Conservation (phyloP, 1,139 yeast genomes). For the Yamadazyma spencermartinsiae region DNA sequence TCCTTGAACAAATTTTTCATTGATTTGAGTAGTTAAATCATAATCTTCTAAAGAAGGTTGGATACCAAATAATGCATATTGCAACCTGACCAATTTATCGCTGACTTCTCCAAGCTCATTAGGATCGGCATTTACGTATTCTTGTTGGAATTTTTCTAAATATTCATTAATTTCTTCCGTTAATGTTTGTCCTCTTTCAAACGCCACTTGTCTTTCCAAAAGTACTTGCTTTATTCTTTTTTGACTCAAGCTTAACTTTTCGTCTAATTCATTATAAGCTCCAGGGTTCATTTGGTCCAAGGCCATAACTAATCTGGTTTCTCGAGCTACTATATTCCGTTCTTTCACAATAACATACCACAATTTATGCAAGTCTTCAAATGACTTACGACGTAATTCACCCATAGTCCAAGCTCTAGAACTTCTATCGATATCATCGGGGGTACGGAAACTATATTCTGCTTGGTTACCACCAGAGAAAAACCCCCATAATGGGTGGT, state of each 20-base stretch:
- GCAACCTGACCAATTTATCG: slow-evolving; percentile 74
- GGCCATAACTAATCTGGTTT: slow-evolving; percentile 49
- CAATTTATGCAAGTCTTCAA: slow-evolving; percentile 85
- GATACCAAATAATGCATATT: slow-evolving; percentile 79
- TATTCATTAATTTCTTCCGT: slow-evolving; percentile 47
- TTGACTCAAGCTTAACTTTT: slow-evolving; percentile 39
- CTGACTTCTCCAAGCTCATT: slow-evolving; percentile 61
- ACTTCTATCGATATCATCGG: slow-evolving; percentile 52
- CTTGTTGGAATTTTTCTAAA: slow-evolving; percentile 55
- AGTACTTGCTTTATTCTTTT: slow-evolving; percentile 79
- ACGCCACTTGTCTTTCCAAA: slow-evolving; percentile 79
- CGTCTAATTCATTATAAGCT: slow-evolving; percentile 33
- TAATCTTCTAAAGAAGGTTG: slow-evolving; percentile 49
- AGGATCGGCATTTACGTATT: slow-evolving; percentile 58
- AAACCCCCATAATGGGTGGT: slow-evolving; percentile 96
- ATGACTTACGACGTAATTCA: slow-evolving; percentile 86
- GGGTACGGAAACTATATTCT: slow-evolving; percentile 57
- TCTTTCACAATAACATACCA: slow-evolving; percentile 90
- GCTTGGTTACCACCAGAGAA: slow-evolving; percentile 55
- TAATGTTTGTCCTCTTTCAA: slow-evolving; percentile 57
- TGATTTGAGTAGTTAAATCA: slow-evolving; percentile 51
- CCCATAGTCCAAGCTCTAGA: slow-evolving; percentile 88
- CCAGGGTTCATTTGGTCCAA: slow-evolving; percentile 28
- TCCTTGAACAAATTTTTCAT: slow-evolving; percentile 60
- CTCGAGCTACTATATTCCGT: slow-evolving; percentile 77